Base-by-base conservation (phyloP, 495 filamentous ascomycete species). In the Cercophora sp. region DNA sequence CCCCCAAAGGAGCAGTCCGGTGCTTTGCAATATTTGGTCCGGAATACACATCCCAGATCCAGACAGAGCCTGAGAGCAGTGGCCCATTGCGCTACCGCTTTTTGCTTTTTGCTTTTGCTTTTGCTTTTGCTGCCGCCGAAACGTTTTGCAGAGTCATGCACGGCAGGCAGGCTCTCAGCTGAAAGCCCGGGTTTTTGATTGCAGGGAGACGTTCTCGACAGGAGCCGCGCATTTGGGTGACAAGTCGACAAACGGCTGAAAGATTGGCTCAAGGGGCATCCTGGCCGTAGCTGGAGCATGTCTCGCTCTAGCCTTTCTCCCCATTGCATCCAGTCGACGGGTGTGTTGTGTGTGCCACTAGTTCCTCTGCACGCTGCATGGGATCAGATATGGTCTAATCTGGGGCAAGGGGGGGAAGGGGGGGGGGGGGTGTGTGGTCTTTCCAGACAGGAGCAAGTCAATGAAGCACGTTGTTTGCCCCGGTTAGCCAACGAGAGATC, bases 281-380 rank as follows among this genome's bases (percentile, higher is more conserved):
- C 51, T 18, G 23, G 39, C 40, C 34, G 24, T 24, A 22, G 24
- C 40, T 49, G 39, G 40, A 51, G 40, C 51, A 58, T 56, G 51
- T 61, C 52, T 61, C 43, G 59, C 59, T 47, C 52, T 51, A 51
- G 56, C 54, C 57, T 39, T 42, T 57, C n/a, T n/a, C n/a, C 42
- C 48, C 52, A 29, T 34, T 29, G 15, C 57, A 48, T 42, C 54
- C 54, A 46, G 48, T 59, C 27, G 43, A 48, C 39, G 46, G 47
- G 43, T 51, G 56, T n/a, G n/a, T n/a, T n/a, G n/a, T 51, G 36
- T 44, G 35, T 54, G 50, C 58, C 61, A 56, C 58, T 60, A 64
- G 58, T 62, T 41, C 40, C 18, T 47, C 56, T 62, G 61, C 56
- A 58, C 32, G 59, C 56, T 62, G 59, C 59, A 62, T 55, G 56